Evolutionary conservation across 2,329 filamentous ascomycete genomes (phyloP), one percentile per base, ranked within the genome.

Genomic region (Colletotrichum eremochloae): DNA sequence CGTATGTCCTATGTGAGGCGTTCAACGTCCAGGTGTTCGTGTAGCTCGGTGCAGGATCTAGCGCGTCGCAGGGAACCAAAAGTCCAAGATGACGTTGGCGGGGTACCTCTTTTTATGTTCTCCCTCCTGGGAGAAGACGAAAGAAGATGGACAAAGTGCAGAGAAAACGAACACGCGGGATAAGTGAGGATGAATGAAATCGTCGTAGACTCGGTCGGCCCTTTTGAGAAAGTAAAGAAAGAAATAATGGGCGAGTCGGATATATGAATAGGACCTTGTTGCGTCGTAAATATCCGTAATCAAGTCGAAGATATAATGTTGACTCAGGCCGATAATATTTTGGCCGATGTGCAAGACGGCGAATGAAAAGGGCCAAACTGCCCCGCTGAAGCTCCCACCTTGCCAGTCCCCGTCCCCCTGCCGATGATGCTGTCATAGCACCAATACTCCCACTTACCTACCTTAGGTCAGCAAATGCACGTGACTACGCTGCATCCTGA

Each of bases 321-420:
- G 70, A 72, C 70, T 72, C 70, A 72, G 70, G 70, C 70, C 70
- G 70, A 65, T 42, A 53, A 63, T 68, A 63, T 68, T 68, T 60
- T 63, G 44, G 58, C 56, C 24, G 50, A 57, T 40, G 42, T 40
- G 52, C 67, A 68, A 48, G 18, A 38, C 52, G 65, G 66, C 70
- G 70, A 72, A 72, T 70, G 66, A 69, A 72, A 70, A 42, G 50
- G 36, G 60, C 46, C 48, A 64, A 56, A 24, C 60, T 61, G 61
- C 66, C 70, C 69, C 69, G 56, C 65, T 42, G 18, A 71, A 63
- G 58, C 60, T 63, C 52, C 36, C n/a, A 14, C 52, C 1, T 38
- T 24, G 29, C 4, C 20, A 20, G 20, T 6, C 52, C 5, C 24
- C 24, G 24, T 24, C 24, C 20, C 33, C 40, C 15, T 42, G 36